Evolutionary conservation across 108 stramenopile genomes (phyloP), one percentile per base, ranked within the genome.

Genomic region (Cyclotella choctawhatcheeana): DNA sequence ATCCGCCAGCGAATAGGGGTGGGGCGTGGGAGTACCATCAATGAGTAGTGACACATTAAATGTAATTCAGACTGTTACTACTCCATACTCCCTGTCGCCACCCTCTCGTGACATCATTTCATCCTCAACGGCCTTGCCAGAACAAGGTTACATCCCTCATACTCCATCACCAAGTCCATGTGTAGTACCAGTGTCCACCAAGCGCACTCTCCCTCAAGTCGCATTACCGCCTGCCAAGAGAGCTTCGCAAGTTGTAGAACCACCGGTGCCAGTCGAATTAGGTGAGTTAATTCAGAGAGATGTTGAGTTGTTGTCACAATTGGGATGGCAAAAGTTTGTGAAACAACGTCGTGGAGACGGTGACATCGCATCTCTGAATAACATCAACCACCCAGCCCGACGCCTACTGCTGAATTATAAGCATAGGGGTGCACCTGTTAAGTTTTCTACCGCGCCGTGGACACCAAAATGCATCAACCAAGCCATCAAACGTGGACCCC

Each of bases 401-500:
- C 30, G 58, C 30, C 29, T 58, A 58, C n/a, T 58, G 58, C 30
- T 5, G 25, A 5, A 58, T 5, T 33, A 33, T 31, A 58, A 58
- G 58, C 30, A 58, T 18, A 30, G 13, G 20, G 29, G 30, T 1
- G 58, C 58, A 32, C 58, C 30, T 27, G 58, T 58, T 10, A 27
- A 31, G 5, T 58, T 58, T 14, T 10, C 12, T 12, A 40, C 37
- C 6, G 37, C 55, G 4, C 68, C 61, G 8, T 81, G 80, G 80
- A 30, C 18, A 24, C 0, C 17, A 4, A 59, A 33, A 12, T 29
- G 35, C n/a, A 47, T 63, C 21, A 31, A 47, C 40, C 30, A 13
- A 5, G 73, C 79, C 25, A 10, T 69, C 12, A 21, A 8, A 8
- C 44, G 63, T 18, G 77, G 77, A 3, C 77, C 77, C 7, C 77